Evolutionary conservation across 1,139 yeast species (phyloP).

Genomic region (Keqinozyma sinolaborantium): DNA sequence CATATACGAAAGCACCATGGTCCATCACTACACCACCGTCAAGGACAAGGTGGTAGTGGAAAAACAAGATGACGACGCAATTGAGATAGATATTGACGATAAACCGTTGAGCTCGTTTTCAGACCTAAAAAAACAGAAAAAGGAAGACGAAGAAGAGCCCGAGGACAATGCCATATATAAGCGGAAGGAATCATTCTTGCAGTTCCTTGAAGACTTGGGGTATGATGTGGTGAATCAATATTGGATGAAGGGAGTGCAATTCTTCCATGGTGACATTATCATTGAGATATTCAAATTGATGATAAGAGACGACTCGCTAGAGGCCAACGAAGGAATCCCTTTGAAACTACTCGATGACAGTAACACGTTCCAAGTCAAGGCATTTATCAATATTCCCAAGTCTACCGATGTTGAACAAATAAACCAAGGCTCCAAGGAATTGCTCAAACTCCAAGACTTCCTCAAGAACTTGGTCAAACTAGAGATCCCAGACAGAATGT

Average conservation of each 20-base stretch:
- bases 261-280: conserved; percentile 61
- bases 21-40: conserved; percentile 36
- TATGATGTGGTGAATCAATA: conserved; percentile 64
- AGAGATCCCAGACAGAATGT: conserved; percentile 71
- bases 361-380: conserved; percentile 59
- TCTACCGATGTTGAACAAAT: conserved; percentile 76
- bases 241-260: conserved; percentile 63
- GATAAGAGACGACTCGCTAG: conserved; percentile 32
- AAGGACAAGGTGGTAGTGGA: conserved; percentile 5
- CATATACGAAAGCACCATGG: conserved; percentile 63
- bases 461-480: conserved; percentile 65
- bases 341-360: conserved; percentile 51
- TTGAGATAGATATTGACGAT: conserved; percentile 3
- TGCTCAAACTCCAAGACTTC: conserved; percentile 60
- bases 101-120: conserved; percentile 1
- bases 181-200: conserved; percentile 34
- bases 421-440: conserved; percentile 59
- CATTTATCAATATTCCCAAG: conserved; percentile 65
- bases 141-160: conserved; percentile 2
- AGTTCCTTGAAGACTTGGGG: conserved; percentile 64
- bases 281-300: conserved; percentile 57
- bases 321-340: conserved; percentile 22
- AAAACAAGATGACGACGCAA: conserved; percentile 4
- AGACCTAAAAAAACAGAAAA: conserved; percentile 1
- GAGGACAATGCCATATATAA: conserved; percentile 2